Conservation (phyloP, 768 basidiomycete species). For the Agrocybe praecox region DNA sequence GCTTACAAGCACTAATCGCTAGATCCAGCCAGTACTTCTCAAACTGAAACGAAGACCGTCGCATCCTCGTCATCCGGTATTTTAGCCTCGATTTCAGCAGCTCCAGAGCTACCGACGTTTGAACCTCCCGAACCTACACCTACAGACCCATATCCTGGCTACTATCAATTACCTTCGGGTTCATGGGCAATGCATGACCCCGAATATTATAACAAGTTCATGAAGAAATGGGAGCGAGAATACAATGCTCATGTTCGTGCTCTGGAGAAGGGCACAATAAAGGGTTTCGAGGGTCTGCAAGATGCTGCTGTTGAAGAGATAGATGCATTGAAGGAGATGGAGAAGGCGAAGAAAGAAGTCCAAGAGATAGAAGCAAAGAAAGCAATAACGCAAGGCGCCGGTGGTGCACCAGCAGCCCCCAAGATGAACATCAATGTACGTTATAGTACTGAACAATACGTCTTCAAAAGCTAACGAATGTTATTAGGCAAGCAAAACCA, state of each 20-base stretch:
- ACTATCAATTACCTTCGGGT: slow-evolving; percentile 83
- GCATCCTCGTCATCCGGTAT: slow-evolving; percentile 25
- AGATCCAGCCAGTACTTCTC: slow-evolving; percentile 14
- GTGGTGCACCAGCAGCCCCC: slow-evolving; percentile 61
- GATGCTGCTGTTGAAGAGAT: slow-evolving; percentile 56
- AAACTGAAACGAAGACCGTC: background rate
- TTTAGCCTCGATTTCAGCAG: slow-evolving; percentile 54
- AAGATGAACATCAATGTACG: slow-evolving; percentile 83
- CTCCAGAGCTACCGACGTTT: slow-evolving; percentile 69
- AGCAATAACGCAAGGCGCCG: slow-evolving; percentile 65
- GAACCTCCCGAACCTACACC: slow-evolving; percentile 74
- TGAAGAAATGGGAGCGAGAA: slow-evolving; percentile 72
- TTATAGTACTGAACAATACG: background rate
- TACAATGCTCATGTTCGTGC: slow-evolving; percentile 73
- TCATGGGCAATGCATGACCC: slow-evolving; percentile 77
- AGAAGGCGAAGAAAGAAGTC: slow-evolving; percentile 71
- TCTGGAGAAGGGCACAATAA: slow-evolving; percentile 67
- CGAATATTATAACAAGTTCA: slow-evolving; percentile 66
- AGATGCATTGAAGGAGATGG: slow-evolving; percentile 76
- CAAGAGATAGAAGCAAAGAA: slow-evolving; percentile 79
- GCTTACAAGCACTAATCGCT: slow-evolving; percentile 19
- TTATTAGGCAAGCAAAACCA: slow-evolving; percentile 67
- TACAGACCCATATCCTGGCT: slow-evolving; percentile 81
- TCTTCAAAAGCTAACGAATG: background rate
- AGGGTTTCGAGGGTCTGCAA: slow-evolving; percentile 72